Base-by-base conservation (phyloP, 1,139 yeast genomes). In the Debaryomyces subglobosus region DNA sequence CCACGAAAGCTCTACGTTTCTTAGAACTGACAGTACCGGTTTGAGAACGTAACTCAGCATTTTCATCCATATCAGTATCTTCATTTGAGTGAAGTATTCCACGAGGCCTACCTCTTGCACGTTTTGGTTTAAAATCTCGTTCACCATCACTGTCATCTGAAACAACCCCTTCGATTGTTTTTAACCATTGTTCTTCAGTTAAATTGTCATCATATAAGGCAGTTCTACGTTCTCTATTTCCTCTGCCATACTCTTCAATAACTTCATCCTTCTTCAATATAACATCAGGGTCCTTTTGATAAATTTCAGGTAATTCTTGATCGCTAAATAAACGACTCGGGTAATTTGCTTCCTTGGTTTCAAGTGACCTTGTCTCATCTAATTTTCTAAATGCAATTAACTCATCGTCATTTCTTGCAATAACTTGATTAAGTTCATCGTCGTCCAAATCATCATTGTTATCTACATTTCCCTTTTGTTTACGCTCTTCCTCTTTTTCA, bases 131-230 rank as follows among this genome's bases (percentile, higher is more conserved):
- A 5, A 45, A 30, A 3, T 58, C 59, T 33, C 43, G 55, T 4
- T 59, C 68, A 8, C 58, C 61, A 21, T 69, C 74, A 36, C 63
- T 61, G 36, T 67, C 74, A 39, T 72, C 78, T 1, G 77, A 71
- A 2, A 68, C 62, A 12, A 72, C 65, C 1, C 79, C 81, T 42
- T 82, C 87, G 49, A 82, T 80, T 55, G 81, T 81, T 59, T 70
- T 75, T 51, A 87, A 69, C 94, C 94, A 87, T 64, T 86, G 91
- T 52, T 85, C 92, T 65, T 87, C 95, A 3, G 90, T 81, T 57
- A 86, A 67, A 51, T 85, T 81, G 60, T 86, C 92, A 55, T 85
- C 89, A 59, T 86, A 86, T 6, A 69, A 67, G 1, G 79, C 77
- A 5, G 74, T 70, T 61, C 84, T 85, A 44, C 89, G 79, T 59